Conservation (phyloP, 2,329 filamentous ascomycete genomes). For the Diaporthe ampelina region DNA sequence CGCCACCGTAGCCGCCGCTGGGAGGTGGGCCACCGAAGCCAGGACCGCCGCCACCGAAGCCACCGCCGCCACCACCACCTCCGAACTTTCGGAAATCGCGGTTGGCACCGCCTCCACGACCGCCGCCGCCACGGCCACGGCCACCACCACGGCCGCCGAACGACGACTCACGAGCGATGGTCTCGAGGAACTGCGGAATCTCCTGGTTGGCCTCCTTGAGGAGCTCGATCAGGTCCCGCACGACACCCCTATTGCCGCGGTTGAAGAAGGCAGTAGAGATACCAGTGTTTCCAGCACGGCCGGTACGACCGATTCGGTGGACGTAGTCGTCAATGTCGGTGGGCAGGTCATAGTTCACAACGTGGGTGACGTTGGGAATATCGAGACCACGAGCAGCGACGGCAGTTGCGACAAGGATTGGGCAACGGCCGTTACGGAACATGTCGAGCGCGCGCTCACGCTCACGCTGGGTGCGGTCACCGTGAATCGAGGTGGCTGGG, state of each 20-base stretch:
- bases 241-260: constrained; percentile 97
- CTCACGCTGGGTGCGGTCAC: constrained; percentile 98
- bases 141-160: constrained; percentile 79
- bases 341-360: constrained; percentile 99
- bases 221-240: constrained; percentile 95
- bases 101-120: constrained; percentile 78
- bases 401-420: constrained; percentile 95
- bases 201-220: constrained; percentile 99
- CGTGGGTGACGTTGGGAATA: constrained; percentile 96
- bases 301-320: constrained; percentile 99
- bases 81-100: constrained; percentile 91
- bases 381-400: constrained; percentile 93
- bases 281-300: constrained; percentile 99
- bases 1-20: constrained; percentile 56
- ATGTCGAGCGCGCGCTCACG: constrained; percentile 98
- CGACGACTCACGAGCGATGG: constrained; percentile 93
- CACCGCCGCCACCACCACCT: constrained; percentile 58
- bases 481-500: constrained; percentile 98
- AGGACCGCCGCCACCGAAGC: constrained; percentile 53
- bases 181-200: constrained; percentile 93
- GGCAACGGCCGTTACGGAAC: constrained; percentile 96
- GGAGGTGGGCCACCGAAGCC: constrained; percentile 55
- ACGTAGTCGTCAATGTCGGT: constrained; percentile 99
- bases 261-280: constrained; percentile 99
- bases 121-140: constrained; percentile 64